A percentile compares a stretch with the other conserved stretches of the same genome.
These are phyloP conservation scores for Leccinum griseonigrum DNA, from an alignment of 1,284 basidiomycete genomes.

Conservation along the genomic window DNA sequence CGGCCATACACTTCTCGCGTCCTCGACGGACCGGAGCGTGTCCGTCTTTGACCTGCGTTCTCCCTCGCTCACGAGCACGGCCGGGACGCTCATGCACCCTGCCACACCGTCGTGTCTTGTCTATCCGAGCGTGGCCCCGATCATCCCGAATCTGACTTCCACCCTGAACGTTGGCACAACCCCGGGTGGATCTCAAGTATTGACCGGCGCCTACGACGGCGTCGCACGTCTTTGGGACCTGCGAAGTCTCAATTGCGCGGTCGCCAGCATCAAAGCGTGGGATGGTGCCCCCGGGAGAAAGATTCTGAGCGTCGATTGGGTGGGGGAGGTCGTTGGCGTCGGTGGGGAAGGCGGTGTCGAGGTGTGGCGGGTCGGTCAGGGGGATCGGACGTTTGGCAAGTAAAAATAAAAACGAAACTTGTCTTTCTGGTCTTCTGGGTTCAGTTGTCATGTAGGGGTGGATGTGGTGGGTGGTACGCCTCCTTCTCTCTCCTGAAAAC, in stretches of 20 bases:
- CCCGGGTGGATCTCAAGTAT: constrained; percentile 45
- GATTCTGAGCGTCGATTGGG: constrained; percentile 78
- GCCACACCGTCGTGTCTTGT: constrained; percentile 75
- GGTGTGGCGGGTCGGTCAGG: constrained; percentile 63
- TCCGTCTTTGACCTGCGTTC: constrained; percentile 65
- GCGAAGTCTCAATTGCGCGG: constrained; percentile 60
- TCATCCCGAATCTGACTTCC: constrained; percentile 10
- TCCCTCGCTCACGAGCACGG: constrained; percentile 41
- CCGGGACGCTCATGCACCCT: constrained; percentile 60
- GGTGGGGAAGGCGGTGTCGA: constrained; percentile 85
- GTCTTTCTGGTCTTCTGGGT: neutral
- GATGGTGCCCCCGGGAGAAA: constrained; percentile 48
- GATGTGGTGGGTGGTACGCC: neutral
- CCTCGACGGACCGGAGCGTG: constrained; percentile 69
- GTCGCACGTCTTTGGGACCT: constrained; percentile 86
- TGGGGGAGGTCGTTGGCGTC: constrained; percentile 64
- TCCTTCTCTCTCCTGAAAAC: neutral
- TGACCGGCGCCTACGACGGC: constrained; percentile 84
- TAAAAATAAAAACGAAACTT: neutral
- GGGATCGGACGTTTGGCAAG: constrained; percentile 2
- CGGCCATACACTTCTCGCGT: constrained; percentile 48
- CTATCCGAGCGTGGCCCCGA: constrained; percentile 33
- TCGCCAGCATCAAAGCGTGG: constrained; percentile 69
- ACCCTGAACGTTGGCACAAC: neutral
- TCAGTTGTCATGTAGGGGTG: neutral